Conservation (phyloP, 208 protist species). For the Leishmania major region DNA sequence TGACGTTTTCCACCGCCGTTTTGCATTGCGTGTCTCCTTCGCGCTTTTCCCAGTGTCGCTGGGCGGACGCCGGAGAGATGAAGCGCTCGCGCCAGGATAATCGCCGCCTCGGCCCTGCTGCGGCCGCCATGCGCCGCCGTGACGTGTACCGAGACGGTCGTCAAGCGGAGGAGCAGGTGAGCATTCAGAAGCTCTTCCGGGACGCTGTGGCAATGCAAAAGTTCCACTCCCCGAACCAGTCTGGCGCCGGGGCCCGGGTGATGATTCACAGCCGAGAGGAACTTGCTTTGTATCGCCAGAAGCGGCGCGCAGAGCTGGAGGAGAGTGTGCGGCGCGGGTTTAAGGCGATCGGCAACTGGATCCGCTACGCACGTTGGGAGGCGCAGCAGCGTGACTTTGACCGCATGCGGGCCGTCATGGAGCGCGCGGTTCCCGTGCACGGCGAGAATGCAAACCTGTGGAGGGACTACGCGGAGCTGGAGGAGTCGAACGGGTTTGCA, state of each 20-base stretch:
- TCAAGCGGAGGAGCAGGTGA: slow-evolving; percentile 92
- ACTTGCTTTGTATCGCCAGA: slow-evolving; percentile 93
- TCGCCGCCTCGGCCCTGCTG: slow-evolving; percentile 67
- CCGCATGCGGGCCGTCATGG: slow-evolving; percentile 95
- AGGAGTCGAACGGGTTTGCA: slow-evolving; percentile 96
- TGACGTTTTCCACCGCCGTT: not conserved
- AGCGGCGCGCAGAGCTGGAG: slow-evolving; percentile 96
- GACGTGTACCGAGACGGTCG: slow-evolving; percentile 78
- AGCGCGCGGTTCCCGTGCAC: slow-evolving; percentile 94
- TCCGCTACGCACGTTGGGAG: slow-evolving; percentile 98
- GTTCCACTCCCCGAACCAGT: slow-evolving; percentile 53
- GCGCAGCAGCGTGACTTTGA: slow-evolving; percentile 95
- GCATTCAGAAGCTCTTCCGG: slow-evolving; percentile 96
- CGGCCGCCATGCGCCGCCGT: slow-evolving; percentile 66
- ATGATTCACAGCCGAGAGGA: slow-evolving; percentile 96
- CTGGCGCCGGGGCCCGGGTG: slow-evolving; percentile 76
- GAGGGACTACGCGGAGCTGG: slow-evolving; percentile 99
- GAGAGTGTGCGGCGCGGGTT: slow-evolving; percentile 89
- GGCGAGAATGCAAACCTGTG: slow-evolving; percentile 91
- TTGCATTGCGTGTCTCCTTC: not conserved
- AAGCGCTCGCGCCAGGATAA: slow-evolving; percentile 54
- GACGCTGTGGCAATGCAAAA: slow-evolving; percentile 96
- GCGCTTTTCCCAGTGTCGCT: not conserved
- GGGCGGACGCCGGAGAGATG: slow-evolving; percentile 35
- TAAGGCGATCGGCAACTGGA: slow-evolving; percentile 83